Conservation (phyloP, 805 yeast genomes). For the Starmera amethionina region DNA sequence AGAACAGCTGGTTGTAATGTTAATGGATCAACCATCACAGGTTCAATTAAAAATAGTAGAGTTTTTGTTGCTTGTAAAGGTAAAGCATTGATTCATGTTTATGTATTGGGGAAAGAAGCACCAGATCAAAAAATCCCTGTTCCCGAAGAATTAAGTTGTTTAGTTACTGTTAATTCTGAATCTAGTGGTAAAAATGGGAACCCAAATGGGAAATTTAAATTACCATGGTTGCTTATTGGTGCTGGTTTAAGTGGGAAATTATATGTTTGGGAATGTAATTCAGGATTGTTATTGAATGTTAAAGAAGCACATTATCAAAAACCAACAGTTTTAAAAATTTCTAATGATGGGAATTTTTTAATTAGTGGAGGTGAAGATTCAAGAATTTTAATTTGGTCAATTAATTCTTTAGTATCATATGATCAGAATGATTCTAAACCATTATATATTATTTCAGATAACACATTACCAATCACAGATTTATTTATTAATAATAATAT, state of each 20-base stretch:
- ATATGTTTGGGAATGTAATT: constrained; percentile 75
- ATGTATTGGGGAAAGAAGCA: constrained; percentile 58
- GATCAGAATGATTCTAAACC: constrained; percentile 42
- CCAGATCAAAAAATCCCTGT: constrained; percentile 74
- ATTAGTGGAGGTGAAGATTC: constrained; percentile 79
- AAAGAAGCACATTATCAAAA: constrained; percentile 81
- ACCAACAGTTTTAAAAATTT: constrained; percentile 48
- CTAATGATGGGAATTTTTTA: constrained; percentile 54
- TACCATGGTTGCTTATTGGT: constrained; percentile 62
- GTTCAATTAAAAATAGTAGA: constrained; percentile 21
- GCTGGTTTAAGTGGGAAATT: constrained; percentile 70
- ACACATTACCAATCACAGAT: constrained; percentile 39
- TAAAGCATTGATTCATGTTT: constrained; percentile 69
- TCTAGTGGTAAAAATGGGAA: too few species aligned
- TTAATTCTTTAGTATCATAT: constrained; percentile 43
- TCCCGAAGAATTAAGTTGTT: constrained; percentile 65
- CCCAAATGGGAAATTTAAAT: constrained; percentile 29
- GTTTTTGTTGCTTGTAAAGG: constrained; percentile 55
- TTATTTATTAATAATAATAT: constrained; percentile 39
- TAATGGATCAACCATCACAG: constrained; percentile 44
- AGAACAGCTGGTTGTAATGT: constrained; percentile 36
- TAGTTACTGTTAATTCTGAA: constrained; percentile 34
- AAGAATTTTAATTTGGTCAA: constrained; percentile 65
- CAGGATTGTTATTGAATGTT: constrained; percentile 65
- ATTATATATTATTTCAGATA: constrained; percentile 45